Percentiles rank a stretch among this genome's conserved stretches.
phyloP scores from a whole-genome alignment of 176 grass and related monocot genomes.

The Hordeum vulgare region MorexV3_pseudomolecules_assembly NC_058520.1:129844914-129845413 shows the following conservation, averaged over 20 bases:
- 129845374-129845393: not conserved
- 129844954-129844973: not conserved
- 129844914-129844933: conserved; percentile 14
- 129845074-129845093: not conserved
- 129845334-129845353: conserved; percentile 28
- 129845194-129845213: not conserved
- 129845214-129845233: not conserved
- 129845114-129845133: not conserved
- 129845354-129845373: not conserved
- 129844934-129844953: not conserved
- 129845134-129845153: not conserved
- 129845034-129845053: not conserved
- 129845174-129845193: not conserved
- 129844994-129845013: conserved; percentile 13
- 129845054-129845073: not conserved
- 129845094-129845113: not conserved
- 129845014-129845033: not conserved
- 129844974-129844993: not conserved
- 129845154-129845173: not conserved
- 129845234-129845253: not conserved
- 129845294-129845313: not conserved
- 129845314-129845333: not conserved
- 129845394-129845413: not conserved
- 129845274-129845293: not conserved
- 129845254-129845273: not conserved